Conservation (phyloP, 495 filamentous ascomycete species). For the Acidiella bohemica region DNA sequence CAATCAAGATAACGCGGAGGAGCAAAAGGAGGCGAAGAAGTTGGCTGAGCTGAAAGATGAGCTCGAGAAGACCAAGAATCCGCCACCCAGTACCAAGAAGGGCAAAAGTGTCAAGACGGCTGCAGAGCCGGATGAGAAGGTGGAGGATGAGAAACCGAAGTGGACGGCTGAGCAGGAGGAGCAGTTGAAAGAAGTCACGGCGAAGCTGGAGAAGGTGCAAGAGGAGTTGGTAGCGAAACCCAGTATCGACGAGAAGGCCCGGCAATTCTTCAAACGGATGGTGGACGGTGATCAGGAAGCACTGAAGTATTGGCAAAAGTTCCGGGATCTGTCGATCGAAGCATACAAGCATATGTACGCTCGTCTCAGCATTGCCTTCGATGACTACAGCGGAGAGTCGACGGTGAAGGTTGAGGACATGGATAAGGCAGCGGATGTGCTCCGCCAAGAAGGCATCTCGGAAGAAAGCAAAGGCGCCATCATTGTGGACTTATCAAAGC, state of each 20-base stretch:
- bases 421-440: constrained; percentile 47
- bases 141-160: too few relatives aligned
- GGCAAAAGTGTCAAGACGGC: constrained; percentile 35
- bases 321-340: constrained; percentile 78
- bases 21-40: constrained; percentile 21
- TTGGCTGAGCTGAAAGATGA: constrained; percentile 25
- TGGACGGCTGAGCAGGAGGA: constrained; percentile 36
- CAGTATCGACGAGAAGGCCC: constrained; percentile 47
- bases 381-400: constrained; percentile 91
- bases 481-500: constrained; percentile 76
- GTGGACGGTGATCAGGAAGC: constrained; percentile 65
- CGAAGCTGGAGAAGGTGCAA: constrained; percentile 38
- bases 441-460: constrained; percentile 60
- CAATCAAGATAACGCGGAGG: constrained; percentile 32
- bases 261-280: constrained; percentile 86
- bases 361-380: constrained; percentile 80
- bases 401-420: constrained; percentile 75
- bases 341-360: constrained; percentile 74
- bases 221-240: constrained; percentile 35
- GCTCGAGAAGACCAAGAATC: constrained; percentile 41
- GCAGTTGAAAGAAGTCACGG: constrained; percentile 41
- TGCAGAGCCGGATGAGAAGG: too few relatives aligned
- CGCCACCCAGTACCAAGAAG: constrained; percentile 40
- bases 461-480: constrained; percentile 78
- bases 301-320: constrained; percentile 68